Percentiles rank a stretch among this genome's conserved stretches.
These are phyloP conservation scores for Clitoria ternatea DNA, from an alignment of 306 rosid genomes.

Conservation along the genomic window DNA sequence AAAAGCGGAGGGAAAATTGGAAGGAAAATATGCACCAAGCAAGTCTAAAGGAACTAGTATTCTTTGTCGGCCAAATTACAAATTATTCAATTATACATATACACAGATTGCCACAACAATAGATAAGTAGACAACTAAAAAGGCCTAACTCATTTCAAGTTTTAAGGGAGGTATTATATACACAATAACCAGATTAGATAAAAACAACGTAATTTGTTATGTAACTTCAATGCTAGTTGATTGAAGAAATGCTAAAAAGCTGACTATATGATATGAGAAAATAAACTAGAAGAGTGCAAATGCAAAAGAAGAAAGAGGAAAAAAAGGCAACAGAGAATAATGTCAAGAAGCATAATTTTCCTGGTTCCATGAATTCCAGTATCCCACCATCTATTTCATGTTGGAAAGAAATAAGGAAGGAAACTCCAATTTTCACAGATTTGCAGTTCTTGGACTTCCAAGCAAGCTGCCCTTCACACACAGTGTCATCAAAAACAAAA, in stretches of 20 bases:
- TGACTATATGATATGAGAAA: neutral
- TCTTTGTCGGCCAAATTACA: neutral
- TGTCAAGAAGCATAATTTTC: neutral
- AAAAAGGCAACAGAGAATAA: neutral
- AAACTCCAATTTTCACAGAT: neutral
- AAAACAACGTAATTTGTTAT: conserved; percentile 7
- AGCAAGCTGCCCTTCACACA: neutral
- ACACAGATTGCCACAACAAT: neutral
- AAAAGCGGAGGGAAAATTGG: neutral
- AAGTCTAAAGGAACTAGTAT: neutral
- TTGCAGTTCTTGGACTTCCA: neutral
- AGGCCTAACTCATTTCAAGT: conserved; percentile 7
- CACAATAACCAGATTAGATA: neutral
- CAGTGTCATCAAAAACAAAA: neutral
- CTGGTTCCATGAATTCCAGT: neutral
- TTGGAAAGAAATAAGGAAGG: neutral
- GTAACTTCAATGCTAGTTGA: neutral
- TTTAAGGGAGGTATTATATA: neutral
- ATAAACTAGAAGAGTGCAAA: conserved; percentile 16
- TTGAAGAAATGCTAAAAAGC: neutral
- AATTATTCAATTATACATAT: neutral
- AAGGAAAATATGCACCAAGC: conserved; percentile 17
- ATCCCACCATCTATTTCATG: neutral
- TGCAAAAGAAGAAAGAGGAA: neutral
- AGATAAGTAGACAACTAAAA: neutral